Evolutionary conservation across 2,329 filamentous ascomycete genomes (phyloP), one percentile per base, ranked within the genome.

Genomic region (Emericellopsis atlantica): DNA sequence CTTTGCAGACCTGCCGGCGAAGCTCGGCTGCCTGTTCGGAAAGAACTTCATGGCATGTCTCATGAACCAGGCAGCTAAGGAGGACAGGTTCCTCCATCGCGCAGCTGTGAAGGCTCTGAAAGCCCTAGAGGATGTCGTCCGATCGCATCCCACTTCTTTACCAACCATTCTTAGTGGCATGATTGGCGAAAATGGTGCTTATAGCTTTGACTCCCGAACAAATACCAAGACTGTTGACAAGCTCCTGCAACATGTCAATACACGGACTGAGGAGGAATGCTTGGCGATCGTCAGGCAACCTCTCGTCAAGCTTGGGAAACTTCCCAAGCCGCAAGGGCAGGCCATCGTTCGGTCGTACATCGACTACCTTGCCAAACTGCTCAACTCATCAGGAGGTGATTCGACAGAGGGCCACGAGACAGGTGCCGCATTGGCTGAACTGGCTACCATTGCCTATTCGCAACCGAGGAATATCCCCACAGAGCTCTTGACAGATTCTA

Each of bases 151-250:
- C 0, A 63, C 65, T 5, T 67, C 79, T 18, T 69, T 85, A 2
- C 58, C 72, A 4, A 64, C 71, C 1, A 65, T 90, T 6, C 62
- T 92, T 11, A 67, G 70, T 33, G 74, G 76, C 21, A 64, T 95
- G n/a, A 70, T 92, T 35, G 74, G 76, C 32, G 74, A 77, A 39
- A 67, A 80, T 44, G 84, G 85, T 2, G 72, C 73, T 2, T 78
- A 86, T 49, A 85, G 83, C 54, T 92, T 96, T 53, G 92, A 96
- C 54, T 80, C 84, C 47, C 70, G 83, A 43, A 94, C 89, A 1
- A 92, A 84, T 56, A 83, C 81, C 2, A 94, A 90, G 61, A 90
- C 86, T 0, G 65, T 95, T 1, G 86, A 93, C 50, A 81, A 74
- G 46, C 67, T 92, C 2, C 61, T 93, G 5, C 69, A 77, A 40